Conservation (phyloP, 768 basidiomycete species). For the Saitozyma podzolica region DNA sequence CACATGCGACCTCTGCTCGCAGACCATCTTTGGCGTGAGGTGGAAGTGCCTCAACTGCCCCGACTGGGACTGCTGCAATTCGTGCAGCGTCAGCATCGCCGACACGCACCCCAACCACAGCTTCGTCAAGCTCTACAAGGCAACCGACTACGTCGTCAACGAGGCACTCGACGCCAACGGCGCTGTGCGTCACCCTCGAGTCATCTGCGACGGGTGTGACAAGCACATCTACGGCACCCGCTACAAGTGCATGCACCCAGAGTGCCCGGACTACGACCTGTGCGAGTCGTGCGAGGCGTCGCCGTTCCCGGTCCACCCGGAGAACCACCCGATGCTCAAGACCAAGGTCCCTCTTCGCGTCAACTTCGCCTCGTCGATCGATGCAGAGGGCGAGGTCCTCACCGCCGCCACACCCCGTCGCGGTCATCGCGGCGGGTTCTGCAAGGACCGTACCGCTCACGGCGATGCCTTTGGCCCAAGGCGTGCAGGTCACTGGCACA, state of each 20-base stretch:
- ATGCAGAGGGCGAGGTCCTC: neutral
- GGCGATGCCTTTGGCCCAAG: too few species aligned
- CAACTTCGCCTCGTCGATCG: constrained; percentile 11
- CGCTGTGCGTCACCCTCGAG: constrained; percentile 28
- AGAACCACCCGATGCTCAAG: constrained; percentile 51
- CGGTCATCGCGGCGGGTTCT: too few species aligned
- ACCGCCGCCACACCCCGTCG: too few species aligned
- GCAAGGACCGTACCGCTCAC: too few species aligned
- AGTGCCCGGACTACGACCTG: constrained; percentile 53
- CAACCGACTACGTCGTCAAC: constrained; percentile 31
- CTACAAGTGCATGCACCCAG: constrained; percentile 53
- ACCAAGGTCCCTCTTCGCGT: constrained; percentile 37
- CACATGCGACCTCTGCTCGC: constrained; percentile 41
- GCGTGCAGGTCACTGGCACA: too few species aligned
- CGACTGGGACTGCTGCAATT: constrained; percentile 49
- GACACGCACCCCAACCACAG: constrained; percentile 42
- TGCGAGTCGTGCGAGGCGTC: constrained; percentile 50
- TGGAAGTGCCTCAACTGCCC: constrained; percentile 52
- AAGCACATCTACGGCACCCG: constrained; percentile 34
- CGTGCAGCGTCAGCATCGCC: constrained; percentile 30
- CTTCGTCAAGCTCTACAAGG: constrained; percentile 44
- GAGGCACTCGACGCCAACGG: constrained; percentile 7
- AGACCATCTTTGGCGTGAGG: constrained; percentile 42
- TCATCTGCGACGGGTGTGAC: constrained; percentile 48
- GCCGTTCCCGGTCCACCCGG: constrained; percentile 41